Percentiles rank a stretch among this genome's conserved stretches.
These are phyloP conservation scores for Kwoniella sp. DNA, from an alignment of 768 basidiomycete genomes.

Conservation along the genomic window DNA sequence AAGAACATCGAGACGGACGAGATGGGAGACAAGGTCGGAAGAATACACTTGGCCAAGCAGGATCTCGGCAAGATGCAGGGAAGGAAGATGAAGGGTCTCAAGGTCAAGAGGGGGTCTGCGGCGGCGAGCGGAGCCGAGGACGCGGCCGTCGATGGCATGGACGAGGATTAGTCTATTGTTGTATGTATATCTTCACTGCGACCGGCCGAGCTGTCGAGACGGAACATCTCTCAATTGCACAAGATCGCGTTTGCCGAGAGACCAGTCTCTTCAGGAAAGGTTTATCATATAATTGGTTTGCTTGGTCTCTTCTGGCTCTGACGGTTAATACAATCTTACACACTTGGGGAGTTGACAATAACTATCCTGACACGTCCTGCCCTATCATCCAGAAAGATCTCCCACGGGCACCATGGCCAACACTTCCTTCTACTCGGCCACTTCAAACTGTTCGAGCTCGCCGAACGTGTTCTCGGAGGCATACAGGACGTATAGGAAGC, in stretches of 20 bases:
- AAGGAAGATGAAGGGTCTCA: constrained; percentile 94
- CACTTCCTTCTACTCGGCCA: constrained; percentile 6
- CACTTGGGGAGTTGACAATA: no score
- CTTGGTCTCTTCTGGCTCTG: neutral
- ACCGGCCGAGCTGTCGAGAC: no score
- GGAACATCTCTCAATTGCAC: no score
- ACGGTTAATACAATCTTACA: no score
- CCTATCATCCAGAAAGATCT: no score
- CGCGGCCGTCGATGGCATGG: neutral
- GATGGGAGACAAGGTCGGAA: constrained; percentile 92
- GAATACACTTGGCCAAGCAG: constrained; percentile 83
- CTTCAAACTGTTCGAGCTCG: constrained; percentile 23
- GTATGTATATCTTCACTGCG: constrained; percentile 12
- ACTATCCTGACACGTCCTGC: no score
- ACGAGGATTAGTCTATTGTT: constrained; percentile 8
- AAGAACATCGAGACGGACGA: constrained; percentile 94
- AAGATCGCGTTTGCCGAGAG: no score
- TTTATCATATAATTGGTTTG: constrained; percentile 2
- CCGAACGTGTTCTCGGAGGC: constrained; percentile 98
- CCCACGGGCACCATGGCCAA: no score
- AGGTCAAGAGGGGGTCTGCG: constrained; percentile 41
- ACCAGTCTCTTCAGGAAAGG: no score
- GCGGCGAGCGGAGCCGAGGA: constrained; percentile 27
- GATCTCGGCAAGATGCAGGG: constrained; percentile 80
- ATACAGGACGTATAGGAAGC: constrained; percentile 97